Conservation (phyloP, 768 basidiomycete species). For the Phaeotremella skinneri region DNA sequence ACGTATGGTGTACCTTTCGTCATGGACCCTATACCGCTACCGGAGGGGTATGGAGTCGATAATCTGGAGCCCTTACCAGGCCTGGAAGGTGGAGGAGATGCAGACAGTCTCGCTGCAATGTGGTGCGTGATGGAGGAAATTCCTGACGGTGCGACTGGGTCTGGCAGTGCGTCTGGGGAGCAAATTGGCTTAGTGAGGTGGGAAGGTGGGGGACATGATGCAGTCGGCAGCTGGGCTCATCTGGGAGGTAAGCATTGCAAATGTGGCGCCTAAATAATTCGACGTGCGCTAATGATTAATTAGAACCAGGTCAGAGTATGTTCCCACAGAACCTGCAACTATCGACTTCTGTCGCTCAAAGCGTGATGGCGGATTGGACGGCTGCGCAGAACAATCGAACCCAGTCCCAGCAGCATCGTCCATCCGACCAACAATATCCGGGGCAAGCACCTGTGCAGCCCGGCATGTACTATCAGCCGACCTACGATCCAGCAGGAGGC, state of each 20-base stretch:
- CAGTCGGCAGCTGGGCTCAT: slow-evolving; percentile 10
- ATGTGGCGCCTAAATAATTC: no score
- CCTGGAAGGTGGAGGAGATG: slow-evolving; percentile 16
- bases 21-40: slow-evolving; percentile 32
- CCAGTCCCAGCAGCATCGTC: not conserved
- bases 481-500: not conserved
- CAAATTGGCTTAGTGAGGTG: not conserved
- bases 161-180: not conserved
- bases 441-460: not conserved
- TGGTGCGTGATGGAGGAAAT: slow-evolving; percentile 32
- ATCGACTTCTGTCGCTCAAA: not conserved
- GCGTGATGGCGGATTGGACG: not conserved
- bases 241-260: slow-evolving; percentile 20
- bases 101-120: slow-evolving; percentile 29
- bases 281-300: no score
- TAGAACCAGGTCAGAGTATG: not conserved
- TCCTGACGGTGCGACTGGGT: not conserved
- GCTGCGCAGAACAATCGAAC: not conserved
- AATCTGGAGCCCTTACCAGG: slow-evolving; percentile 3
- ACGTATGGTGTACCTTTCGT: slow-evolving; percentile 25
- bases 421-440: no score
- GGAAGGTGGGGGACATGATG: slow-evolving; percentile 1
- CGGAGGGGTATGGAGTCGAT: slow-evolving; percentile 7
- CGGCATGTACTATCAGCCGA: not conserved
- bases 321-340: not conserved